Evolutionary conservation across 768 basidiomycete species (phyloP).

Genomic region (Kwoniella europaea): DNA sequence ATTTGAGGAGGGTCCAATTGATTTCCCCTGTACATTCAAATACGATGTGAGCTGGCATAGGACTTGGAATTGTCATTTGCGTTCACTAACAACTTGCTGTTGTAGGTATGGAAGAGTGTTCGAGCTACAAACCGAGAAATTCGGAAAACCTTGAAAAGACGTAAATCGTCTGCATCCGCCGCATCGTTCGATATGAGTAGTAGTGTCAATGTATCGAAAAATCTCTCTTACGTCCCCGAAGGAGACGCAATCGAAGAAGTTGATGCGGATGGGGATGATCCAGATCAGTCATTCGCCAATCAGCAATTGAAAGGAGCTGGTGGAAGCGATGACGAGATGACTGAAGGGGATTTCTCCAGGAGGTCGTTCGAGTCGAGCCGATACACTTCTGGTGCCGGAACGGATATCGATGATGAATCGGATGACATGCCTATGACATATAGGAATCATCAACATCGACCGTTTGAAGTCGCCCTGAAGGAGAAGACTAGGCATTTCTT

Average conservation of each 20-base stretch:
- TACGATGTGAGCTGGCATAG: constrained; percentile 67
- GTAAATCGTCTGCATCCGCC: constrained; percentile 18
- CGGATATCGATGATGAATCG: constrained; percentile 42
- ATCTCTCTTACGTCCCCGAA: constrained; percentile 43
- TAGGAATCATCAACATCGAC: constrained; percentile 27
- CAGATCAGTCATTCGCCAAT: constrained; percentile 48
- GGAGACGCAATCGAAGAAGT: constrained; percentile 30
- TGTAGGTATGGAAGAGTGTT: constrained; percentile 47
- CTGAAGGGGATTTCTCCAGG: constrained; percentile 63
- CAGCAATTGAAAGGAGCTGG: not conserved
- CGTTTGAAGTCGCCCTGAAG: constrained; percentile 52
- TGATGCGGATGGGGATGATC: constrained; percentile 51
- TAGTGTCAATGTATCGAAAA: constrained; percentile 6
- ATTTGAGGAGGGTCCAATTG: constrained; percentile 77
- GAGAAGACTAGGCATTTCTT: constrained; percentile 54
- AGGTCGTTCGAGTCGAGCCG: constrained; percentile 62
- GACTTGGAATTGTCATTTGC: not conserved
- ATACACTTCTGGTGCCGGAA: constrained; percentile 35
- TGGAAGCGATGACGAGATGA: constrained; percentile 59
- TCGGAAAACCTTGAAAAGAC: constrained; percentile 36
- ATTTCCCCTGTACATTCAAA: constrained; percentile 93
- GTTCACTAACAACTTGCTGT: not conserved
- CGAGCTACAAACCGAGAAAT: constrained; percentile 56
- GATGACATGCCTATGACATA: constrained; percentile 12
- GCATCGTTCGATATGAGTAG: constrained; percentile 4